Percentiles rank a stretch among this genome's conserved stretches.
These are phyloP conservation scores for Phytopythium vexans DNA, from an alignment of 352 stramenopile species.

Conservation along the genomic window DNA sequence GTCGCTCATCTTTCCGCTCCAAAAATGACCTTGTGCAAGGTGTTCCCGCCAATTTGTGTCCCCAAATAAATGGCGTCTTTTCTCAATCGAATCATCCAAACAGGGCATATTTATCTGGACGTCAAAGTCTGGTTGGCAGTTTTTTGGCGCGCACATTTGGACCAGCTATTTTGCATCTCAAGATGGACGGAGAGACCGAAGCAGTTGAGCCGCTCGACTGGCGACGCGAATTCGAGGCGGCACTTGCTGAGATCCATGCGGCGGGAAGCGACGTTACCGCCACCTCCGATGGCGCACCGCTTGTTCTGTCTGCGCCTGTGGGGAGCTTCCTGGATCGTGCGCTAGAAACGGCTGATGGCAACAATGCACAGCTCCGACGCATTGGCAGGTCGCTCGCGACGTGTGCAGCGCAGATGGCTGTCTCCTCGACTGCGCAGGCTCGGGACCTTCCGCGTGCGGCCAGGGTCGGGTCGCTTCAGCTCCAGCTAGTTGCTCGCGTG, in stretches of 20 bases:
- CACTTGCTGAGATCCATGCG: background rate
- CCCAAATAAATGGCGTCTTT: too few relatives aligned
- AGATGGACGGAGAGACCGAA: background rate
- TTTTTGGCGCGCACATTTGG: conserved; percentile 3
- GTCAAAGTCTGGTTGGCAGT: too few relatives aligned
- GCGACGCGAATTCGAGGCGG: conserved; percentile 9
- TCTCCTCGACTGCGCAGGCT: conserved; percentile 22
- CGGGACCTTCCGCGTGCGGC: conserved; percentile 20
- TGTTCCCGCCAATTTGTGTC: conserved; percentile 5
- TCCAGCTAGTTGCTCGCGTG: conserved; percentile 63
- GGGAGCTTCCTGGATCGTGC: conserved; percentile 1
- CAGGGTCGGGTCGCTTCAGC: conserved; percentile 56
- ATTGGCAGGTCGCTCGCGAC: conserved; percentile 18
- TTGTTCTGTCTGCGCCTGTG: conserved; percentile 1
- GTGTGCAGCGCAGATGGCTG: conserved; percentile 16
- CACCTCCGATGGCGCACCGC: background rate
- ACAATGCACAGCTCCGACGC: too few relatives aligned
- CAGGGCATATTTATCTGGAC: too few relatives aligned
- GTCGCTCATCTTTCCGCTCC: conserved; percentile 28
- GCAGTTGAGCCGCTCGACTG: conserved; percentile 24
- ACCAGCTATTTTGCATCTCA: conserved; percentile 2
- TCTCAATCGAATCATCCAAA: too few relatives aligned
- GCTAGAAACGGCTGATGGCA: conserved; percentile 13
- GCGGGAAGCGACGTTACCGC: background rate
- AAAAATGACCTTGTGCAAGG: background rate